Conservation (phyloP, 2,329 filamentous ascomycete genomes). For the Domatiomyces catenatus region DNA sequence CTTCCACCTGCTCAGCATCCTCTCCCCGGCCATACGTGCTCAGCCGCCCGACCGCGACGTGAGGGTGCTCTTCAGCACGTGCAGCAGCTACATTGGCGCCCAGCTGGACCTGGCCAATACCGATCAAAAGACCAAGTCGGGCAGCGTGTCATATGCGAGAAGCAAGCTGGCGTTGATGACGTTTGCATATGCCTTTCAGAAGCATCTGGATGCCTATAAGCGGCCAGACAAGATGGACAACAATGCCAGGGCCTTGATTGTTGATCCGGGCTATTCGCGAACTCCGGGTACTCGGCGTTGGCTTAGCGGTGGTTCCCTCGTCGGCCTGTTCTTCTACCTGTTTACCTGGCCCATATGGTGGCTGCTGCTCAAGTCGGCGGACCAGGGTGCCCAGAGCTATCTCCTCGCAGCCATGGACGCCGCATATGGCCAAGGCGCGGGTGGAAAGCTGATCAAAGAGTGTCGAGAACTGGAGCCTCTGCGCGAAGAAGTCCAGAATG, state of each 20-base stretch:
- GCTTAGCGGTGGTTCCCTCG: constrained; percentile 69
- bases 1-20: constrained; percentile 82
- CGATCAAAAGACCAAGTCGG: constrained; percentile 13
- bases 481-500: constrained; percentile 60
- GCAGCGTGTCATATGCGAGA: constrained; percentile 35
- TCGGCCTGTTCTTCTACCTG: constrained; percentile 64
- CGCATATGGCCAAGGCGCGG: constrained; percentile 46
- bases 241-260: constrained; percentile 69
- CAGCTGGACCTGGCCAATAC: constrained; percentile 38
- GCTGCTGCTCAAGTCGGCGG: constrained; percentile 71
- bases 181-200: constrained; percentile 82
- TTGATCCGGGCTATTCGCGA: constrained; percentile 70
- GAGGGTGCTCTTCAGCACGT: constrained; percentile 70
- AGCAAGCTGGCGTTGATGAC: constrained; percentile 66
- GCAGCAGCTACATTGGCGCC: constrained; percentile 71
- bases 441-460: constrained; percentile 72
- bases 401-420: constrained; percentile 75
- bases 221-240: constrained; percentile 69
- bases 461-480: constrained; percentile 62
- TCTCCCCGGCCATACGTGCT: constrained; percentile 75
- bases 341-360: constrained; percentile 67
- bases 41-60: constrained; percentile 93
- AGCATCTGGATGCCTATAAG: constrained; percentile 71
- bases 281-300: constrained; percentile 80
- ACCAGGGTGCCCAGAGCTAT: constrained; percentile 74